Evolutionary conservation across 495 filamentous ascomycete genomes (phyloP), one percentile per base, ranked within the genome.

Genomic region (Aspergillus heteromorphus): DNA sequence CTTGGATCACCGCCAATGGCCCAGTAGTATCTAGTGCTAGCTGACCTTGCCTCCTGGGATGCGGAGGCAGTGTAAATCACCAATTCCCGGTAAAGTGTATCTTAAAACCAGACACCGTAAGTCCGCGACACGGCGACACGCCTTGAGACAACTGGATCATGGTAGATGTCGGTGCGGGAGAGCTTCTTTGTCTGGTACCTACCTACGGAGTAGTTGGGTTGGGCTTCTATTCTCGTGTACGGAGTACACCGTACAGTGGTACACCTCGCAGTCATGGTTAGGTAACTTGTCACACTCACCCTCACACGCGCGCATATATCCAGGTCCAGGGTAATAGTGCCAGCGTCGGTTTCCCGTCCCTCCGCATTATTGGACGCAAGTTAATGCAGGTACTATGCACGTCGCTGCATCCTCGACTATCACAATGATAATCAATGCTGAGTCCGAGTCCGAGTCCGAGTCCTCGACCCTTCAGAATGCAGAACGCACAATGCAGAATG

Each of bases 351-450:
- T 20, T 29, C 21, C n/a, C 16, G 17, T 47, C 14, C 21, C 43
- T 23, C n/a, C 16, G 43, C 6, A 20, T 47, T 23, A 47, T 47
- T 47, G 43, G 43, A 6, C 14, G 21, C 20, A 47, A 27, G 17
- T 47, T 47, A 47, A 47, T 47, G 43, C 43, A 47, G 43, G 43
- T 47, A 47, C 43, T 47, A 47, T 29, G 23, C 43, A 47, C 14
- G 21, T 47, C 23, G 21, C 43, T 47, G 43, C 43, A 47, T 6
- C 43, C 27, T 8, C 9, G 43, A 29, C 43, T 27, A 47, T 47
- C 43, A 14, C 27, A 47, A 47, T 47, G 16, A 47, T n/a, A n/a
- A n/a, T n/a, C n/a, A n/a, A n/a, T n/a, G n/a, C n/a, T n/a, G n/a
- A n/a, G n/a, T n/a, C n/a, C n/a, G n/a, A n/a, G n/a, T n/a, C n/a